phyloP scores from a whole-genome alignment of 768 basidiomycete genomes.

The Amanita inopinata region DNA sequence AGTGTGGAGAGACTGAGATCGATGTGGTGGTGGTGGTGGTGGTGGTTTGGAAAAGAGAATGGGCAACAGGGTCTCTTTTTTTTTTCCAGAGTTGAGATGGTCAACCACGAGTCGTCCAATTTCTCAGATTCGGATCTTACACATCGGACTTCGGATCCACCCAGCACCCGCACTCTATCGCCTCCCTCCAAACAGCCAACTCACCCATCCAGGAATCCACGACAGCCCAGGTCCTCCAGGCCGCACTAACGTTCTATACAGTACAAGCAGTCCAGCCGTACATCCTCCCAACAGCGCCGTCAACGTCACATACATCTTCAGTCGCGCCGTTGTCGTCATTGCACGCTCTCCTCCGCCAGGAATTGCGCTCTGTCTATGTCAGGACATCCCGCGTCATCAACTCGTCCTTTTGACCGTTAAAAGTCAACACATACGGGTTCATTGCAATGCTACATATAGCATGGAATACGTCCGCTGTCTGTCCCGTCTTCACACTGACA shows the following conservation, averaged over 20 bases:
- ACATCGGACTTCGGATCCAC: conserved; percentile 28
- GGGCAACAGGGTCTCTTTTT: conserved; percentile 5
- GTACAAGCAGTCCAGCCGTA: conserved; percentile 61
- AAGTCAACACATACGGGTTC: conserved; percentile 61
- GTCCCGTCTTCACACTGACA: conserved; percentile 81
- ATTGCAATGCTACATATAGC: conserved; percentile 77
- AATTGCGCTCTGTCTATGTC: conserved; percentile 47
- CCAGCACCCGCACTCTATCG: conserved; percentile 27
- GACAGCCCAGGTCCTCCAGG: conserved; percentile 45
- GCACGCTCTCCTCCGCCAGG: conserved; percentile 82
- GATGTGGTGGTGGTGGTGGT: too few species aligned
- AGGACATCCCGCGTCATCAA: conserved; percentile 12
- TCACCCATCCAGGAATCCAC: conserved; percentile 54
- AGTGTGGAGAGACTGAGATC: too few species aligned
- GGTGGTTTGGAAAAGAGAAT: not conserved
- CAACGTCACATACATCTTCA: conserved; percentile 64
- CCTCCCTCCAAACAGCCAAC: conserved; percentile 56
- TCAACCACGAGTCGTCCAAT: conserved; percentile 21
- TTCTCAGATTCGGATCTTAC: conserved; percentile 36
- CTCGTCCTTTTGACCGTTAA: conserved; percentile 5
- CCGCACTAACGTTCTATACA: conserved; percentile 57
- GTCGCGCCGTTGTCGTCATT: conserved; percentile 53
- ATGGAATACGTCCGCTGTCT: conserved; percentile 82
- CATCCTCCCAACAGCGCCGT: conserved; percentile 68
- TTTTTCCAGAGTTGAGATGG: not conserved